Conservation (phyloP, 495 filamentous ascomycete species). For the Lasiosphaeris hirsuta region DNA sequence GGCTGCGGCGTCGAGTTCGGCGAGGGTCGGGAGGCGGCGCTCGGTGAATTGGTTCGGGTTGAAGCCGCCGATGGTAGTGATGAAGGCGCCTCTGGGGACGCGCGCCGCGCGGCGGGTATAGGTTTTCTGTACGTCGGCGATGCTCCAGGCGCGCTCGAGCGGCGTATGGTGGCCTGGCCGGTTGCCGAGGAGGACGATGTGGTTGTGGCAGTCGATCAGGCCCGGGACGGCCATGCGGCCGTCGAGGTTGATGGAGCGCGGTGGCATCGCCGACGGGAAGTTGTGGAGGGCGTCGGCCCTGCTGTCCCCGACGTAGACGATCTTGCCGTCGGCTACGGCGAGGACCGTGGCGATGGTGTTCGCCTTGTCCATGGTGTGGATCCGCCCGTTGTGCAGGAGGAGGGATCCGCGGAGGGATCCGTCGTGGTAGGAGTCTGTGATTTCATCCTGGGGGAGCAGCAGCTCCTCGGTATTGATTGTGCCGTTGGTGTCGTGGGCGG, state of each 20-base stretch:
- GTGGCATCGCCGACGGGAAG: not conserved
- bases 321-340: constrained; percentile 20
- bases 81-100: constrained; percentile 17
- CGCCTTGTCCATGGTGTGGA: constrained; percentile 23
- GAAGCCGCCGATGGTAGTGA: constrained; percentile 30
- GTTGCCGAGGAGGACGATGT: constrained; percentile 27
- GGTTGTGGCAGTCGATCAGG: constrained; percentile 29
- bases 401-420: constrained; percentile 18
- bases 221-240: constrained; percentile 21
- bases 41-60: constrained; percentile 25
- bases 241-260: constrained; percentile 15
- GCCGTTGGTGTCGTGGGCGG: not conserved
- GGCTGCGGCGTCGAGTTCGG: constrained; percentile 21
- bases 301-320: constrained; percentile 27
- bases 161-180: constrained; percentile 27
- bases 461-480: not conserved
- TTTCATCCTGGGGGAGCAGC: not conserved
- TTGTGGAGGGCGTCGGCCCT: constrained; percentile 7
- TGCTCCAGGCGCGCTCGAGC: constrained; percentile 21
- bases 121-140: constrained; percentile 16
- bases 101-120: constrained; percentile 6
- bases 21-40: constrained; percentile 22
- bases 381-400: constrained; percentile 23
- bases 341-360: constrained; percentile 17
- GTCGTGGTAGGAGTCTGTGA: constrained; percentile 6